Evolutionary conservation across 345 rosid species (phyloP).

Genomic region (Hevea brasiliensis): DNA sequence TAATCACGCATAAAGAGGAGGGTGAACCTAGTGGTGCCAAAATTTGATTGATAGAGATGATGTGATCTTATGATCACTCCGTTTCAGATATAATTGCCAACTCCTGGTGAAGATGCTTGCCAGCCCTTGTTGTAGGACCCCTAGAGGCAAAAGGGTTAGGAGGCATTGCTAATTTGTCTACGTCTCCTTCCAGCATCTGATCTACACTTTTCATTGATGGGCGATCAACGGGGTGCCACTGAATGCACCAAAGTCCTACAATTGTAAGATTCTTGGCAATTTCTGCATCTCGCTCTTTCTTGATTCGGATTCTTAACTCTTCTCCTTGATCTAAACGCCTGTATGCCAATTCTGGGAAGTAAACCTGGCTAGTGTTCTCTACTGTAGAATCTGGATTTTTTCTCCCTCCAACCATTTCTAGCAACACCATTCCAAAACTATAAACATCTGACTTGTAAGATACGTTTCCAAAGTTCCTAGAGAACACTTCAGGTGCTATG

Average conservation of each 20-base stretch:
- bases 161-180: slow-evolving; percentile 17
- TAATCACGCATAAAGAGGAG: no score
- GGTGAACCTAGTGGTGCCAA: no score
- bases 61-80: slow-evolving; percentile 1
- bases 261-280: slow-evolving; percentile 19
- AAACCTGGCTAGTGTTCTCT: not conserved
- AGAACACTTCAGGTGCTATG: slow-evolving; percentile 31
- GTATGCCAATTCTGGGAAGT: slow-evolving; percentile 27
- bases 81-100: slow-evolving; percentile 14
- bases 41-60: no score
- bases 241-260: slow-evolving; percentile 29
- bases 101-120: not conserved
- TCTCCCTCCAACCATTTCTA: slow-evolving; percentile 26
- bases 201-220: slow-evolving; percentile 23
- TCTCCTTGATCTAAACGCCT: slow-evolving; percentile 18
- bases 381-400: not conserved
- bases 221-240: slow-evolving; percentile 29
- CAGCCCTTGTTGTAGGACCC: slow-evolving; percentile 7
- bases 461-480: slow-evolving; percentile 26
- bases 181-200: slow-evolving; percentile 26
- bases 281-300: slow-evolving; percentile 15
- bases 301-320: slow-evolving; percentile 18
- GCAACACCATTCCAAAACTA: slow-evolving; percentile 26
- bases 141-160: slow-evolving; percentile 20
- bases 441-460: slow-evolving; percentile 31